Percentiles rank a stretch among this genome's conserved stretches.
phyloP scores from a whole-genome alignment of 176 grass and related monocot genomes.

The Pontederia paniculata region DNA sequence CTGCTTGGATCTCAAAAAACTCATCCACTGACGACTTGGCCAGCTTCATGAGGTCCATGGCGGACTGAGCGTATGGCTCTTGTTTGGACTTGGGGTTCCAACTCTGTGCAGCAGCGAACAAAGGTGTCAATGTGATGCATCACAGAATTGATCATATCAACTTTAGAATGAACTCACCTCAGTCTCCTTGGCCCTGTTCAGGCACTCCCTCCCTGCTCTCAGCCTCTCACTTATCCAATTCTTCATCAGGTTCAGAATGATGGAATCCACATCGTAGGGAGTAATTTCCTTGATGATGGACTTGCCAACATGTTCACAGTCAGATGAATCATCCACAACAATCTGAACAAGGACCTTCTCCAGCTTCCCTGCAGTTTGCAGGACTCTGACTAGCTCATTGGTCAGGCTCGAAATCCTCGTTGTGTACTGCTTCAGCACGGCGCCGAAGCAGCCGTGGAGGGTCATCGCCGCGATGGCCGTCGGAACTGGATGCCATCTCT shows the following conservation, averaged over 20 bases:
- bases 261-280: slow-evolving; percentile 70
- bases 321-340: slow-evolving; percentile 52
- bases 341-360: slow-evolving; percentile 76
- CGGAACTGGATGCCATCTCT: slow-evolving; percentile 55
- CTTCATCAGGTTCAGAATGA: slow-evolving; percentile 68
- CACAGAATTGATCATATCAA: not conserved
- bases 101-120: slow-evolving; percentile 29
- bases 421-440: slow-evolving; percentile 62
- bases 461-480: slow-evolving; percentile 45
- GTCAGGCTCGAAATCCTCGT: slow-evolving; percentile 43
- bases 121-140: not conserved
- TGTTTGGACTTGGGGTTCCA: slow-evolving; percentile 79
- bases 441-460: slow-evolving; percentile 72
- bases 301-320: slow-evolving; percentile 54
- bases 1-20: slow-evolving; percentile 71
- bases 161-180: slow-evolving; percentile 30
- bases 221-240: slow-evolving; percentile 82
- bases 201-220: slow-evolving; percentile 49
- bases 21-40: slow-evolving; percentile 53
- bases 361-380: slow-evolving; percentile 59
- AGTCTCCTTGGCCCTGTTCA: slow-evolving; percentile 69
- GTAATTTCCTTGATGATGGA: slow-evolving; percentile 64
- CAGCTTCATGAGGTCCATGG: slow-evolving; percentile 64
- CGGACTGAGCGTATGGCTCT: slow-evolving; percentile 63
- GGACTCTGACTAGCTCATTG: slow-evolving; percentile 69